Conservation (phyloP, 139 green algal species). For the Chlamydomonas eustigma region DNA sequence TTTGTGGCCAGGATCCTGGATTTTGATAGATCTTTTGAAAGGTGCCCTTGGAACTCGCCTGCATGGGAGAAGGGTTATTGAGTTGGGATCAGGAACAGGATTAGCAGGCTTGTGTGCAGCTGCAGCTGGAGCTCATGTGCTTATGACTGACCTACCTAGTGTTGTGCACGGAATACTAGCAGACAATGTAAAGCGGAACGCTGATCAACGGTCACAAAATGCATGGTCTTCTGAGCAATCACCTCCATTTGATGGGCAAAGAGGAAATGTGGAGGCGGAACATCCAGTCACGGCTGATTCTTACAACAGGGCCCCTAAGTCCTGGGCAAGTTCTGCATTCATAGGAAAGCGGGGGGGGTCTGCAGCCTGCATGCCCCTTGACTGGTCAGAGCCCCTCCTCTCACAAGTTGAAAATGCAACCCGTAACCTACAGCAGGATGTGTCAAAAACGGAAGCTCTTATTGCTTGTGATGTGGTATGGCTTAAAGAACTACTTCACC, state of each 20-base stretch:
- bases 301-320: not conserved
- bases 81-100: constrained; percentile 51
- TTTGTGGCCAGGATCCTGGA: constrained; percentile 8
- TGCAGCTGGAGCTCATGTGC: constrained; percentile 41
- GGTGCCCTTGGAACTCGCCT: constrained; percentile 4
- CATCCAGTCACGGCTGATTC: not conserved
- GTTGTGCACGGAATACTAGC: constrained; percentile 6
- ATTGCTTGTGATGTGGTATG: constrained; percentile 11
- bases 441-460: not conserved
- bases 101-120: constrained; percentile 47
- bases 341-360: not conserved
- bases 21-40: constrained; percentile 6
- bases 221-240: not conserved
- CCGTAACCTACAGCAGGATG: not conserved
- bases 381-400: not conserved
- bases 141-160: constrained; percentile 20
- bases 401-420: not conserved
- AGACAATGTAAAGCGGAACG: constrained; percentile 2
- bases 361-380: not conserved
- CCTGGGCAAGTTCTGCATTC: not conserved
- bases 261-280: too few species aligned
- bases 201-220: not conserved
- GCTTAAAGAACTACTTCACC: not conserved
- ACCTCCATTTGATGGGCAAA: not conserved
- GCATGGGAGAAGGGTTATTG: constrained; percentile 37